A percentile compares a stretch with the other conserved stretches of the same genome.
Conservation (phyloP, 176 grass and related monocot genomes). For the Panicum miliaceum region DNA sequence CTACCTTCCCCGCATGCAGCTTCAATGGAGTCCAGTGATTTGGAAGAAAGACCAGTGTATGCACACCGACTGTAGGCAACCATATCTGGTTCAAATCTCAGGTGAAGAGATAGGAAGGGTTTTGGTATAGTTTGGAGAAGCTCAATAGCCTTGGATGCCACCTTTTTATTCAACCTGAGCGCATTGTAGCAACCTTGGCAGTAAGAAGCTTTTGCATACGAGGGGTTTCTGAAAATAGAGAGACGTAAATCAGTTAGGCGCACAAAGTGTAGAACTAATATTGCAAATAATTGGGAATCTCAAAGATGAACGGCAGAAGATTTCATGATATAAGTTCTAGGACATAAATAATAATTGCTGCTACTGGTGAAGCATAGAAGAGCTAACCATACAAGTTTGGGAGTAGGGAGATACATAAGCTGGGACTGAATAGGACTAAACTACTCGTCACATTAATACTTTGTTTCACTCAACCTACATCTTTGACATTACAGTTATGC, state of each 20-base stretch:
- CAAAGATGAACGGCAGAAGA: not conserved
- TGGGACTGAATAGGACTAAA: conserved; percentile 21
- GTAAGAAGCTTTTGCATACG: conserved; percentile 77
- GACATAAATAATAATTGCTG: not conserved
- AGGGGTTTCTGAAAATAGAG: conserved; percentile 65
- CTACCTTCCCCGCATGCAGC: conserved; percentile 64
- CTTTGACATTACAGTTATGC: not conserved
- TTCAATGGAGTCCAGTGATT: conserved; percentile 76
- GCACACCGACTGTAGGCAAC: conserved; percentile 78
- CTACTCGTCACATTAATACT: not conserved
- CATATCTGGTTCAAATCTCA: conserved; percentile 99
- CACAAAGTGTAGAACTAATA: conserved; percentile 22
- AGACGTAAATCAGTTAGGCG: conserved; percentile 5
- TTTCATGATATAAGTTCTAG: not conserved
- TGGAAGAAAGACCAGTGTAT: conserved; percentile 67
- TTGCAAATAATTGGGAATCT: conserved; percentile 3
- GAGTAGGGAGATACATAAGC: not conserved
- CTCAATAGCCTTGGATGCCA: conserved; percentile 66
- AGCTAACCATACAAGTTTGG: conserved; percentile 1
- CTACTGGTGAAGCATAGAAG: not conserved
- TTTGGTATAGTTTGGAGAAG: conserved; percentile 83
- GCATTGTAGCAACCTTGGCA: conserved; percentile 94
- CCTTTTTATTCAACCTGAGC: conserved; percentile 66
- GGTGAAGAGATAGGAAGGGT: conserved; percentile 91
- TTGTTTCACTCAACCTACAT: not conserved